phyloP scores from a whole-genome alignment of 139 green algal genomes.

The Mychonastes homosphaera region DNA sequence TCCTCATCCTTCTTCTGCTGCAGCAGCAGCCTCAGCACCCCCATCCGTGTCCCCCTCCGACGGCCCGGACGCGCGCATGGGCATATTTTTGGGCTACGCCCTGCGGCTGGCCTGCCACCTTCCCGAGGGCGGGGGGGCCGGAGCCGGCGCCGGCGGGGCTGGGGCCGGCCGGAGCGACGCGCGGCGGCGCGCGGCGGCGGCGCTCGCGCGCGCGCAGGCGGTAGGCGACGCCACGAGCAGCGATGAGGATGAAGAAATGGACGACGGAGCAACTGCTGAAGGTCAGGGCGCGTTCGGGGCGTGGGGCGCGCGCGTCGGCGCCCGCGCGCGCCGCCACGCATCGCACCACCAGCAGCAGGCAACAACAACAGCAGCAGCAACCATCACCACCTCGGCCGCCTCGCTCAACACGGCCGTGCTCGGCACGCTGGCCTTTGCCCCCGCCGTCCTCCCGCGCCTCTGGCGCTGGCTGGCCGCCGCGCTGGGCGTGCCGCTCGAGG shows the following conservation, averaged over 20 bases:
- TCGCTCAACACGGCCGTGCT: slow-evolving; percentile 19
- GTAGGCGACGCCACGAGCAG: not conserved
- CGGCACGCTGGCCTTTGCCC: slow-evolving; percentile 46
- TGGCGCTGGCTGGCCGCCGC: slow-evolving; percentile 34
- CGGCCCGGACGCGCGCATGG: too few relatives aligned
- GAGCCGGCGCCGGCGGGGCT: too few relatives aligned
- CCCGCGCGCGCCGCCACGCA: too few relatives aligned
- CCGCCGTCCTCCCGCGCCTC: slow-evolving; percentile 17
- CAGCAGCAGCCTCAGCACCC: too few relatives aligned
- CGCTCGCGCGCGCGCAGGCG: not conserved
- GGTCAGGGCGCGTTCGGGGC: too few relatives aligned
- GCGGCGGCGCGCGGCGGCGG: slow-evolving; percentile 5
- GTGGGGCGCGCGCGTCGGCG: too few relatives aligned
- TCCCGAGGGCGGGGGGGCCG: too few relatives aligned
- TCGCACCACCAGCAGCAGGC: not conserved
- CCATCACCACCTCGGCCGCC: not conserved
- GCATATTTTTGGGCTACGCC: too few relatives aligned
- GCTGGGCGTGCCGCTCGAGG: slow-evolving; percentile 46
- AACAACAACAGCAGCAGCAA: not conserved
- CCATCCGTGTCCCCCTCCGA: too few relatives aligned
- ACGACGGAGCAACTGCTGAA: not conserved
- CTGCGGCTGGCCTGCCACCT: too few relatives aligned
- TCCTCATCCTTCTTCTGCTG: too few relatives aligned
- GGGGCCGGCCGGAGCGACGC: too few relatives aligned
- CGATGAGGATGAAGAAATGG: not conserved